Base-by-base conservation (phyloP, 2,329 filamentous ascomycete species). In the Nigrospora sphaerica region DNA sequence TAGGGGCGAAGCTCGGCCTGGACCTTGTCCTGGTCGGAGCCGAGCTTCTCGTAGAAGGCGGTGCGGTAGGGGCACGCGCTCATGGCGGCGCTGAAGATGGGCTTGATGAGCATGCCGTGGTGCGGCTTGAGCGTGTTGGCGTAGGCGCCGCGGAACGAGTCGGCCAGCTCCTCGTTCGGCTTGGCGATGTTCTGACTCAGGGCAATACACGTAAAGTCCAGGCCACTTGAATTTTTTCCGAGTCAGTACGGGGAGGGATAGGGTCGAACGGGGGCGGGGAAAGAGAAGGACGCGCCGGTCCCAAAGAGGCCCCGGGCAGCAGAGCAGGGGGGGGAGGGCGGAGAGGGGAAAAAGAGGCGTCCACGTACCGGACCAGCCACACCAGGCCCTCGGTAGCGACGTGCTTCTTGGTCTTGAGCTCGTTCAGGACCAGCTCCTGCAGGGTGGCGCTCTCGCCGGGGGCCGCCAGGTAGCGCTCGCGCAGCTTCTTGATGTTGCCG, bases 401-500 rank as follows among this genome's bases (percentile, higher is more conserved):
- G 72, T 95, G 88, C 70, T 93, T 91, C 76, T 91, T 92, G 52
- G 81, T 78, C 74, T 90, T 91, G 63, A 95, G 74, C 74, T 98
- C 93, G 65, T 91, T 93, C 54, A 82, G 67, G 57, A 87, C 85
- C 42, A 97, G 86, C 40, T 84, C 80, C 71, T 98, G 93, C 47
- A 98, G 74, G 47, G 83, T 95, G 59, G 79, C 75, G n/a, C 88
- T 95, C 54, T 91, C 84, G 45, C 74, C 74, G 31, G 91, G 89
- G 47, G 87, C 81, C 47, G 84, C 88, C 46, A 85, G 76, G 64
- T 92, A 85, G 57, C 91, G 83, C 44, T 91, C 83, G 54, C 88
- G 83, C 67, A 97, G 77, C 86, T 98, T 97, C 89, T 95, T 91
- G 72, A 97, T 80, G 71, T 98, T 98, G 65, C 88, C 88, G 42